Conservation (phyloP, 1,284 basidiomycete species). For the Ganoderma lucidum region DNA sequence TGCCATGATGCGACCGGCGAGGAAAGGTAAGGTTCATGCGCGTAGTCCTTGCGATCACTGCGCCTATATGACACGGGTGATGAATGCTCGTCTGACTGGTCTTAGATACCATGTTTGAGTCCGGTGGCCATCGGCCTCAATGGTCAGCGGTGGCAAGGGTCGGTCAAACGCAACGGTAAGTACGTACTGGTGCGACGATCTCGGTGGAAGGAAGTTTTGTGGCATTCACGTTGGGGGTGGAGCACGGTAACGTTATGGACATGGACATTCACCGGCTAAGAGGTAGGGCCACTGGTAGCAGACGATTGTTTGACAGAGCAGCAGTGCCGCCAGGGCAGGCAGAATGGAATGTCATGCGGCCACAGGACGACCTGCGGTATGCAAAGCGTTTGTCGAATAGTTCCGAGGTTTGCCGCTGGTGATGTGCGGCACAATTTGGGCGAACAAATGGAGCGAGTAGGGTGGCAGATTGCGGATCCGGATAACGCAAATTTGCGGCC, state of each 20-base stretch:
- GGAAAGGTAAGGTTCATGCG: constrained; percentile 11
- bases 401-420: constrained; percentile 4
- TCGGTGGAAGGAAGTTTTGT: constrained; percentile 4
- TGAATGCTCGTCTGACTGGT: not conserved
- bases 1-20: constrained; percentile 9
- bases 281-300: constrained; percentile 3
- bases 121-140: not conserved
- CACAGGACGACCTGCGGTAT: not conserved
- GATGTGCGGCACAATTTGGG: constrained; percentile 3
- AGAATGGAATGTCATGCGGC: constrained; percentile 8
- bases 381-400: not conserved
- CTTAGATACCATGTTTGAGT: not conserved
- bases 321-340: not conserved
- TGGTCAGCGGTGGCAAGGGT: constrained; percentile 2
- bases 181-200: constrained; percentile 4
- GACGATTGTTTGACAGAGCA: constrained; percentile 6
- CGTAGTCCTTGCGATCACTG: constrained; percentile 12
- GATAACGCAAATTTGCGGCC: constrained; percentile 4
- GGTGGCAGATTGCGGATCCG: constrained; percentile 9
- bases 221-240: constrained; percentile 1
- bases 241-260: not conserved
- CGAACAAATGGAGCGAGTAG: not conserved
- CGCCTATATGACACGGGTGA: constrained; percentile 12
- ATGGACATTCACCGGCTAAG: not conserved
- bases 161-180: not conserved